A percentile compares a stretch with the other conserved stretches of the same genome.
phyloP scores from a whole-genome alignment of 805 yeast species.

The Candida insectorum region DNA sequence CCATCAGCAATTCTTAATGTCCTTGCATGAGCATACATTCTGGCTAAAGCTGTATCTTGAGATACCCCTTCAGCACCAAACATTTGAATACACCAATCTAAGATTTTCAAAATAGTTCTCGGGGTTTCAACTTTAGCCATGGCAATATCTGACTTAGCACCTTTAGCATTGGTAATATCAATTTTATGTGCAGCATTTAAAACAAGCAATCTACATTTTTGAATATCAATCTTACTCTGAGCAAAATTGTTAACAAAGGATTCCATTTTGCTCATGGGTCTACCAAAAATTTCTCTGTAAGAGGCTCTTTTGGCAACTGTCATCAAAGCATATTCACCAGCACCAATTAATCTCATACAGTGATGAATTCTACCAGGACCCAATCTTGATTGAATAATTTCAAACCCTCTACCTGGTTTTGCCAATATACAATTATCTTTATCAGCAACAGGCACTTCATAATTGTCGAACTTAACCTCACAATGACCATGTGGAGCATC shows the following conservation, averaged over 20 bases:
- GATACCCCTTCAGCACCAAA: constrained; percentile 65
- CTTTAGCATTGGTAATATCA: constrained; percentile 51
- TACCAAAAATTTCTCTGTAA: constrained; percentile 50
- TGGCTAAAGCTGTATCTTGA: constrained; percentile 57
- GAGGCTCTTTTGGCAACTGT: constrained; percentile 50
- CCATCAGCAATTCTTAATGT: constrained; percentile 66
- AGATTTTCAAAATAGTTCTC: constrained; percentile 44
- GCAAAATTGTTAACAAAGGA: constrained; percentile 48
- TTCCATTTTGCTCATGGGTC: constrained; percentile 48
- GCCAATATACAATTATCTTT: constrained; percentile 41
- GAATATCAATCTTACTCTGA: constrained; percentile 50
- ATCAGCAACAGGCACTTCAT: constrained; percentile 43
- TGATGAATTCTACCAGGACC: constrained; percentile 74
- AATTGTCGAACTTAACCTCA: constrained; percentile 51
- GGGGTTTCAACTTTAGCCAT: constrained; percentile 63
- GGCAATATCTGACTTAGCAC: constrained; percentile 55
- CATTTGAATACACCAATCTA: constrained; percentile 63
- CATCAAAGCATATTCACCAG: constrained; percentile 53
- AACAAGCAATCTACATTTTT: constrained; percentile 51
- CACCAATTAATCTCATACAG: constrained; percentile 64
- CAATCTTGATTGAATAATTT: constrained; percentile 58
- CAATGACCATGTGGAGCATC: constrained; percentile 75
- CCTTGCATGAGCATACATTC: constrained; percentile 49
- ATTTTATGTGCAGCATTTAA: constrained; percentile 60
- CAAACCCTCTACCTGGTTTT: constrained; percentile 55